Percentiles rank a stretch among this genome's conserved stretches.
These are phyloP conservation scores for Phytophthora chlamydospora DNA, from an alignment of 352 stramenopile genomes.

Conservation along the genomic window DNA sequence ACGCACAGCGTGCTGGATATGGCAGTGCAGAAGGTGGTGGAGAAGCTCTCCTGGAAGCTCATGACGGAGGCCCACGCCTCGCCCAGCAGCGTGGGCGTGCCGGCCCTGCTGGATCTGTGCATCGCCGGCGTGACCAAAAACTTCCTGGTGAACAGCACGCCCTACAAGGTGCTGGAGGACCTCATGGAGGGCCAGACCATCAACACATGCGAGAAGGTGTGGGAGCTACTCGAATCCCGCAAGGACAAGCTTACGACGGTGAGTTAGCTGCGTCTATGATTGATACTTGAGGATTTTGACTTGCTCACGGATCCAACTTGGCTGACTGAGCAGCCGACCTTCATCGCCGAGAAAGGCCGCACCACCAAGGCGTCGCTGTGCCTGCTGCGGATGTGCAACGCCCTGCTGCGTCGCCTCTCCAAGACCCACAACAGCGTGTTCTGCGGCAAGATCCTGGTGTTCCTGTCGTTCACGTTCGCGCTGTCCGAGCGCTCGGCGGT, in stretches of 20 bases:
- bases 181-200: constrained; percentile 90
- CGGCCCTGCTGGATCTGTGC: constrained; percentile 79
- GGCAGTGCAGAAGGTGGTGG: constrained; percentile 82
- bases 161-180: constrained; percentile 88
- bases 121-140: constrained; percentile 77
- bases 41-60: constrained; percentile 79
- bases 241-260: constrained; percentile 76
- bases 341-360: constrained; percentile 69
- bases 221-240: constrained; percentile 80
- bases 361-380: constrained; percentile 85
- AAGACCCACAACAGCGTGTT: constrained; percentile 93
- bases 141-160: constrained; percentile 69
- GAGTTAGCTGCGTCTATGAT: constrained; percentile 3
- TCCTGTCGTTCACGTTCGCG: constrained; percentile 87
- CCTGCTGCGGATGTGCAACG: constrained; percentile 84
- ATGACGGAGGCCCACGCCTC: constrained; percentile 65
- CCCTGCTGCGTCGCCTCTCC: constrained; percentile 80
- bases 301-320: constrained; percentile 9
- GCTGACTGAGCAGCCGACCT: constrained; percentile 46
- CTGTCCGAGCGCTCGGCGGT: constrained; percentile 86
- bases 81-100: constrained; percentile 61
- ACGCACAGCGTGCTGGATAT: constrained; percentile 75
- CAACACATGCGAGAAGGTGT: constrained; percentile 85
- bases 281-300: neutral
- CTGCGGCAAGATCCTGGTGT: constrained; percentile 86